Evolutionary conservation across 148 eudicot species (phyloP).

Genomic region (Diospyros kaki): DNA sequence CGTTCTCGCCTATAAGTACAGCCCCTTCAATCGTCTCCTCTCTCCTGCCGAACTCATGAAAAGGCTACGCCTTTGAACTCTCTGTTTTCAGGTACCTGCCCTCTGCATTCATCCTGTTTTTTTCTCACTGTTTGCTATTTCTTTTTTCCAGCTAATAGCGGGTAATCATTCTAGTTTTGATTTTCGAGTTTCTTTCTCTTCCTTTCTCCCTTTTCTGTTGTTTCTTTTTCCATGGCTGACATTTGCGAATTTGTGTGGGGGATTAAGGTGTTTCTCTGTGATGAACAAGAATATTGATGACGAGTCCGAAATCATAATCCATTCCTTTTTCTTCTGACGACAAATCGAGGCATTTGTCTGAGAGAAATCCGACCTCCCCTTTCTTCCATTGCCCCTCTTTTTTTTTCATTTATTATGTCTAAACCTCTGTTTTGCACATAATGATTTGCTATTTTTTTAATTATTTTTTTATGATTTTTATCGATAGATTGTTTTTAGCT

Average conservation of each 20-base stretch:
- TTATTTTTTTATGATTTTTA: too few relatives aligned
- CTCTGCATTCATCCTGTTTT: not conserved
- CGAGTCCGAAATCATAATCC: constrained; percentile 45
- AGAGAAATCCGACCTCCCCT: constrained; percentile 22
- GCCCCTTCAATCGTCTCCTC: too few relatives aligned
- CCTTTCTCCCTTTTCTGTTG: not conserved
- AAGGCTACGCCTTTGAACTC: too few relatives aligned
- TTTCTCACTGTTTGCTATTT: not conserved
- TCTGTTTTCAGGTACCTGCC: not conserved
- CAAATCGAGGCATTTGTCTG: constrained; percentile 45
- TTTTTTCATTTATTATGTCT: too few relatives aligned
- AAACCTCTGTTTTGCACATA: not conserved
- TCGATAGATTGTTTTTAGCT: too few relatives aligned
- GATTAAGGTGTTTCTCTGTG: constrained; percentile 16
- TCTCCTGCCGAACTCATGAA: too few relatives aligned
- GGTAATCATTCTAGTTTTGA: not conserved
- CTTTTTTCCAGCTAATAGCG: not conserved
- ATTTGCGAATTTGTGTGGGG: not conserved
- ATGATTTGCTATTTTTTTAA: not conserved
- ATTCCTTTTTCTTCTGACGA: constrained; percentile 37
- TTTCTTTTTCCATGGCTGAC: not conserved
- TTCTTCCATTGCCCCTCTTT: not conserved
- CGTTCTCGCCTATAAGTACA: too few relatives aligned
- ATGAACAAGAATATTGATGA: constrained; percentile 18
- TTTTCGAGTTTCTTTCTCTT: not conserved